Evolutionary conservation across 176 grass and related monocot species (phyloP), one percentile per base, ranked within the genome.

Genomic region (Oryza officinalis): DNA sequence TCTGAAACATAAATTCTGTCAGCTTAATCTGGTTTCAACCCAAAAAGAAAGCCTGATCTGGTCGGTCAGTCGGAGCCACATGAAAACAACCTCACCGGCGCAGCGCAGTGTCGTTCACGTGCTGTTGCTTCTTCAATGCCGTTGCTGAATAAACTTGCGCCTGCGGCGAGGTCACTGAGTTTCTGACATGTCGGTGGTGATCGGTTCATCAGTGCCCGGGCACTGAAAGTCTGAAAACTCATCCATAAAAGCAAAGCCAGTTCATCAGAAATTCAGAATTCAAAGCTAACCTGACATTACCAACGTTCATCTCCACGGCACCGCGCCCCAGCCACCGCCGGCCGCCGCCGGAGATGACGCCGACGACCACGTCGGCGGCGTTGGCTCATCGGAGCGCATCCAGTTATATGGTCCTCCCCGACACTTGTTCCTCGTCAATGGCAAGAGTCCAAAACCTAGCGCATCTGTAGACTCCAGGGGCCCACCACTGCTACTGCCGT

Each of bases 351-450:
- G 52, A 57, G 52, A 57, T 2, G 64, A 32, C 27, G 13, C 31
- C 13, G 64, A 6, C 27, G 28, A 14, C 76, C 77, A 33, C 63
- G 63, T 33, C 17, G 20, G 41, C n/a, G 4, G 41, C 30, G 4
- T 18, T 5, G 80, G 31, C 35, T 40, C 41, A 12, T 13, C n/a
- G 59, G 27, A 74, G 31, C 50, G 30, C 54, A 18, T 47, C 45
- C 4, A 54, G 50, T 54, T 54, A 17, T 54, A 0, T 20, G 52
- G 52, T 57, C 17, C 3, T 20, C 20, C 27, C 79, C 80, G 66
- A 88, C 86, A 83, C 67, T 10, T 37, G 63, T 81, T 69, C 78
- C 33, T 57, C 47, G 70, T 52, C 4, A 18, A 27, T 2, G 35
- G 49, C 63, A 78, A 81, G 12, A 27, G 52, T 20, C n/a, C 67